phyloP scores from a whole-genome alignment of 176 grass and related monocot species.

The Cenchrus fungigraminus region DNA sequence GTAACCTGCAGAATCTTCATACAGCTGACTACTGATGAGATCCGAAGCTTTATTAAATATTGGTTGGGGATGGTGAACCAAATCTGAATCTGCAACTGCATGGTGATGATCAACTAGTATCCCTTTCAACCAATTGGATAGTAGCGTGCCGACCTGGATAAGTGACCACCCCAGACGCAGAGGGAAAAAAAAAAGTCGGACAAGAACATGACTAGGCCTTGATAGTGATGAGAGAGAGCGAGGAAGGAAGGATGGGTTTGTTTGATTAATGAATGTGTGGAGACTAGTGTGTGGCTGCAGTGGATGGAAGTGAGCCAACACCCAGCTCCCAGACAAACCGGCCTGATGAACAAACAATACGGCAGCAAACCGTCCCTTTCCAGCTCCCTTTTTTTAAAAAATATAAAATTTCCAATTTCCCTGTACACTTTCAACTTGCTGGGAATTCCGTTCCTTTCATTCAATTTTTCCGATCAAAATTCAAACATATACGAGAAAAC shows the following conservation, averaged over 20 bases:
- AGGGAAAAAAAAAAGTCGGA: not conserved
- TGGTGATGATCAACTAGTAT: too few species aligned
- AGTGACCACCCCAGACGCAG: not conserved
- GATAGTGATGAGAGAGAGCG: not conserved
- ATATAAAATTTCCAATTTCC: too few species aligned
- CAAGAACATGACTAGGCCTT: not conserved
- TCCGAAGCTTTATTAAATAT: not conserved
- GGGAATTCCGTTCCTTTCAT: not conserved
- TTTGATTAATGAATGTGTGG: slow-evolving; percentile 10
- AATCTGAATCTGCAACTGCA: not conserved
- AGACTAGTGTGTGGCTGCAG: not conserved
- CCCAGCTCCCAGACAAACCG: slow-evolving; percentile 17
- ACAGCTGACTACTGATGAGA: not conserved
- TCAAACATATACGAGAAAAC: not conserved
- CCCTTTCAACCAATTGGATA: not conserved
- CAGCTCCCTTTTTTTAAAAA: too few species aligned
- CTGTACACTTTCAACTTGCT: too few species aligned
- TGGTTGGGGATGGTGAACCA: not conserved
- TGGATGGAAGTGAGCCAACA: not conserved
- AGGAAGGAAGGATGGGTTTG: not conserved
- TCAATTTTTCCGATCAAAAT: not conserved
- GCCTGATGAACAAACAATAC: not conserved
- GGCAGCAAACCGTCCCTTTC: too few species aligned
- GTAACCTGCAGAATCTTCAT: not conserved
- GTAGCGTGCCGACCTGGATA: slow-evolving; percentile 1